Percentiles rank a stretch among this genome's conserved stretches.
phyloP scores from a whole-genome alignment of 495 filamentous ascomycete species.

The Aspergillus kassunensis region DNA sequence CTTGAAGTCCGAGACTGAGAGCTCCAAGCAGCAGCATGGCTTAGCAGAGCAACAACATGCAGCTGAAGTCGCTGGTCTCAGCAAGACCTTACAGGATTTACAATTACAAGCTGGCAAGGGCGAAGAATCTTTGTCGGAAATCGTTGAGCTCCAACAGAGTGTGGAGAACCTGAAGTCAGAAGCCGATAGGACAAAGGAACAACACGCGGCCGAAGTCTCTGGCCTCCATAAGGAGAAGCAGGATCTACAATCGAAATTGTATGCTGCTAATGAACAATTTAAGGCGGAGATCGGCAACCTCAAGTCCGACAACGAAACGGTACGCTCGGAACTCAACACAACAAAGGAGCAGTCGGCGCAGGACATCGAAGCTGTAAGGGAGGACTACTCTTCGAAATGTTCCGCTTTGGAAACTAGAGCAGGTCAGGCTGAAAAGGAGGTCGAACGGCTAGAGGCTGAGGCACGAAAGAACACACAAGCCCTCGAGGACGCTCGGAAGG shows the following conservation, averaged over 20 bases:
- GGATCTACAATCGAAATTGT: constrained; percentile 51
- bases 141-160: constrained; percentile 15
- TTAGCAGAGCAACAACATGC: too few species aligned
- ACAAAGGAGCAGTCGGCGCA: constrained; percentile 44
- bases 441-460: constrained; percentile 26
- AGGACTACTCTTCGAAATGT: constrained; percentile 49
- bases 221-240: constrained; percentile 52
- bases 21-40: constrained; percentile 40
- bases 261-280: constrained; percentile 50
- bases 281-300: constrained; percentile 58
- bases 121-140: constrained; percentile 32
- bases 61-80: constrained; percentile 54
- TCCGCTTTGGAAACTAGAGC: constrained; percentile 45
- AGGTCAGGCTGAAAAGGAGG: constrained; percentile 41
- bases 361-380: constrained; percentile 55
- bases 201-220: constrained; percentile 52
- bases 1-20: constrained; percentile 53
- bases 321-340: constrained; percentile 57
- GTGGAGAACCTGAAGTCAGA: constrained; percentile 50
- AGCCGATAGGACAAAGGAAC: constrained; percentile 41
- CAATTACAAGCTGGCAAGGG: constrained; percentile 53
- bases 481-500: constrained; percentile 18
- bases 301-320: constrained; percentile 46
- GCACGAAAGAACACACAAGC: constrained; percentile 19
- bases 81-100: constrained; percentile 50